Evolutionary conservation across 805 yeast species (phyloP).

Genomic region (Wickerhamiella kurtzmanii): DNA sequence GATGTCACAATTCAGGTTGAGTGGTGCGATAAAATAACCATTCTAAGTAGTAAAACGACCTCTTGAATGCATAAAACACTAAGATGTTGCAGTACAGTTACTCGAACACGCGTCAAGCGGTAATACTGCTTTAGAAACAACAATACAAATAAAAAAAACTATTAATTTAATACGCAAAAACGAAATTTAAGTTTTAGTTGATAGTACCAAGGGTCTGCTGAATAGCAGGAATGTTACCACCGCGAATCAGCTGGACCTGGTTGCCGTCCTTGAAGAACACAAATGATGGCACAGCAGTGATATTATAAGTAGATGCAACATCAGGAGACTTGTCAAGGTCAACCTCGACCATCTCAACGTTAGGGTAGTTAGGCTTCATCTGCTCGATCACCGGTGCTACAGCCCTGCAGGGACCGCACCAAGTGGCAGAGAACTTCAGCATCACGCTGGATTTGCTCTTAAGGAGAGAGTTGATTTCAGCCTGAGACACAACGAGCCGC

Average conservation of each 20-base stretch:
- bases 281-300: conserved; percentile 53
- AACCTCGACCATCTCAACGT: conserved; percentile 65
- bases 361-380: conserved; percentile 40
- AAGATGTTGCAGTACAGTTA: too few relatives aligned
- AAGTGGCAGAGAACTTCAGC: conserved; percentile 74
- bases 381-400: conserved; percentile 87
- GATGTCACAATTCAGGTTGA: too few relatives aligned
- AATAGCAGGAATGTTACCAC: conserved; percentile 19
- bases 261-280: conserved; percentile 67
- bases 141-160: too few relatives aligned
- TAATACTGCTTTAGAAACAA: too few relatives aligned
- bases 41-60: too few relatives aligned
- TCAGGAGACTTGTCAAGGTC: conserved; percentile 72
- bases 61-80: too few relatives aligned
- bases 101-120: too few relatives aligned
- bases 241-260: conserved; percentile 36
- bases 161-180: too few relatives aligned
- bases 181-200: neutral
- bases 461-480: conserved; percentile 6
- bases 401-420: conserved; percentile 98
- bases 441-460: conserved; percentile 30
- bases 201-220: conserved; percentile 4
- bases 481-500: neutral
- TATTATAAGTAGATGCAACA: conserved; percentile 53
- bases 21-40: too few relatives aligned